Evolutionary conservation across 2,329 filamentous ascomycete genomes (phyloP), one percentile per base, ranked within the genome.

Genomic region (Aspergillus aculeatus): DNA sequence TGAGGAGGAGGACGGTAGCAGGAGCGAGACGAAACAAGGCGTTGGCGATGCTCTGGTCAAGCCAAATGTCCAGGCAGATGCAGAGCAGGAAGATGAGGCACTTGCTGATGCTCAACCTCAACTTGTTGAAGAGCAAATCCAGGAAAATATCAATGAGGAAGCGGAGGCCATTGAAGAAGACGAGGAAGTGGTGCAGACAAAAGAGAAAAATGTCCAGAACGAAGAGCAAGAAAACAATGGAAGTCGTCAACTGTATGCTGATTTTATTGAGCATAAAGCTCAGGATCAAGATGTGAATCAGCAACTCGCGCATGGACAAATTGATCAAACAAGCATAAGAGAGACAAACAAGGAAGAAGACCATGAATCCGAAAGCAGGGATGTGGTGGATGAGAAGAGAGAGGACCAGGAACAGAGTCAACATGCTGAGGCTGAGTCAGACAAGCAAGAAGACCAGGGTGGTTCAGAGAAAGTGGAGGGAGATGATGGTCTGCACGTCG

Each of bases 1-100:
- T 11, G 35, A 29, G n/a, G 24, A 50, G n/a, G 41, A 29, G 29
- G 21, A 14, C 31, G 49, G 32, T 4, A 16, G 11, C 14, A 16
- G 12, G 26, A 11, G 21, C 47, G 19, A 11, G 21, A 29, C 47
- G 32, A 44, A 19, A 26, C 55, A 47, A 47, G 44, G 48, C 16
- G 31, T 61, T 50, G 56, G 54, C 24, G 19, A 23, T n/a, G 51
- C 19, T 26, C 11, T 14, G n/a, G 10, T 19, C 12, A 16, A 54
- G 35, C 21, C 14, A 9, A 21, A 38, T 23, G 16, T 23, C 47
- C 21, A 49, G 5, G 41, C 47, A 19, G 59, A 35, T 68, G 4
- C 53, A 62, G 16, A 62, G 67, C 21, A 68, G 67, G 31, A 57
- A 62, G 55, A 65, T 68, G 50, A 59, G 11, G 29, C 41, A 32